Percentiles rank a stretch among this genome's conserved stretches.
Conservation (phyloP, 2,329 filamentous ascomycete genomes). For the Chalara sp. region DNA sequence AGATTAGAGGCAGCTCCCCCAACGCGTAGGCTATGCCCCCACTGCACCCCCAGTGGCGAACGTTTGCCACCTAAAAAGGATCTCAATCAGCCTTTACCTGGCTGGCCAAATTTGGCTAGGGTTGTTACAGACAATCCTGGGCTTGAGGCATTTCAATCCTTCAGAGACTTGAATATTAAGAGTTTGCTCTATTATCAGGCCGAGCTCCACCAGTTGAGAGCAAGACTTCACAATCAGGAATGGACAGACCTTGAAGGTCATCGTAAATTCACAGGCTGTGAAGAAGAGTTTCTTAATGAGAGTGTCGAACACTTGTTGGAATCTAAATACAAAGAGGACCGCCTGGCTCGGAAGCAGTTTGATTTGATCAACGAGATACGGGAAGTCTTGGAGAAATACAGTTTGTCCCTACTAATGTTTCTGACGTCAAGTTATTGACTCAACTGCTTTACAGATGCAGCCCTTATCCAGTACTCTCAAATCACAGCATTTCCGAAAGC, state of each 20-base stretch:
- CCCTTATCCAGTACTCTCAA: conserved; percentile 11
- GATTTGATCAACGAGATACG: conserved; percentile 9
- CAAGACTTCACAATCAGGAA: conserved; percentile 7
- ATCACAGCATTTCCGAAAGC: conserved; percentile 8
- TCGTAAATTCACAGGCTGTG: neutral
- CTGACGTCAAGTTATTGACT: neutral
- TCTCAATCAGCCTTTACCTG: neutral
- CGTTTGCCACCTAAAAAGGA: too few species aligned
- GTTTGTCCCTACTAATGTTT: conserved; percentile 1
- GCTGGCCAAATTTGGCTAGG: conserved; percentile 8
- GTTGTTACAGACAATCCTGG: conserved; percentile 4
- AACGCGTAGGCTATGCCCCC: too few species aligned
- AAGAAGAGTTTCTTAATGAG: neutral
- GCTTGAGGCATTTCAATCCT: conserved; percentile 11
- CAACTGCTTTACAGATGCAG: conserved; percentile 5
- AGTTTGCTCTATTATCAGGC: conserved; percentile 16
- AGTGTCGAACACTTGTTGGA: neutral
- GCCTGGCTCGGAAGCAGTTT: conserved; percentile 1
- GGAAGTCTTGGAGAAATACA: conserved; percentile 12
- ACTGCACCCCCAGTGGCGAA: too few species aligned
- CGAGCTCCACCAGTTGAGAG: conserved; percentile 4
- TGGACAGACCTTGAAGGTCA: conserved; percentile 2
- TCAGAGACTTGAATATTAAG: conserved; percentile 13
- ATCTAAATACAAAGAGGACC: neutral
- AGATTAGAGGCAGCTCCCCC: too few species aligned